Percentiles rank a stretch among this genome's conserved stretches.
Conservation (phyloP, 2,329 filamentous ascomycete species). For the Pseudocercospora pini-densiflorae region DNA sequence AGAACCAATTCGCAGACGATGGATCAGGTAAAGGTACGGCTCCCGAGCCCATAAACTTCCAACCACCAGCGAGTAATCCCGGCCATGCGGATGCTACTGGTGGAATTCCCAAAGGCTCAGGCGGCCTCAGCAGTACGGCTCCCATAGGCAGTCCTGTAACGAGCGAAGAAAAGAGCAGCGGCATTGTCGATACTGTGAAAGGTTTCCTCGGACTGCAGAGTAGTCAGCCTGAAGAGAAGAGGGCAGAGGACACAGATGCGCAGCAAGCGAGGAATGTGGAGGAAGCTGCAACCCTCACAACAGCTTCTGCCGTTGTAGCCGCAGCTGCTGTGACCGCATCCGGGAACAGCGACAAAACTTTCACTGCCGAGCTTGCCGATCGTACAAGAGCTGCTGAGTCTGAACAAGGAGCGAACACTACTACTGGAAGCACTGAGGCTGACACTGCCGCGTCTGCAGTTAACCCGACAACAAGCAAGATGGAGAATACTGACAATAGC, state of each 20-base stretch:
- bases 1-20: slow-evolving; percentile 10
- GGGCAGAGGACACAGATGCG: slow-evolving; percentile 16
- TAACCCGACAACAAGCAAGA: not conserved
- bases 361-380: slow-evolving; percentile 22
- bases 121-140: slow-evolving; percentile 29
- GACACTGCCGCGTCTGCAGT: slow-evolving; percentile 4
- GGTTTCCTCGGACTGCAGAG: slow-evolving; percentile 28
- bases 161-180: slow-evolving; percentile 19
- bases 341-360: slow-evolving; percentile 9
- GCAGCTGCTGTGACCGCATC: slow-evolving; percentile 18
- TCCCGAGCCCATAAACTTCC: not conserved
- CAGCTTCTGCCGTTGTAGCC: slow-evolving; percentile 17
- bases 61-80: slow-evolving; percentile 31
- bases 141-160: slow-evolving; percentile 27
- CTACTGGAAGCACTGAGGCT: not conserved
- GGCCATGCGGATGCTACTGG: slow-evolving; percentile 25
- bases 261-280: slow-evolving; percentile 15
- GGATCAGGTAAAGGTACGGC: slow-evolving; percentile 17
- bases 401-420: not conserved
- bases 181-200: slow-evolving; percentile 31
- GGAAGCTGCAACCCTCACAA: slow-evolving; percentile 16
- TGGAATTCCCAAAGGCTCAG: slow-evolving; percentile 26
- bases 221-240: slow-evolving; percentile 21
- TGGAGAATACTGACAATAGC: not conserved
- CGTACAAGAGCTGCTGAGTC: slow-evolving; percentile 10